Base-by-base conservation (phyloP, 306 rosid species). In the Trifolium fragiferum region DNA sequence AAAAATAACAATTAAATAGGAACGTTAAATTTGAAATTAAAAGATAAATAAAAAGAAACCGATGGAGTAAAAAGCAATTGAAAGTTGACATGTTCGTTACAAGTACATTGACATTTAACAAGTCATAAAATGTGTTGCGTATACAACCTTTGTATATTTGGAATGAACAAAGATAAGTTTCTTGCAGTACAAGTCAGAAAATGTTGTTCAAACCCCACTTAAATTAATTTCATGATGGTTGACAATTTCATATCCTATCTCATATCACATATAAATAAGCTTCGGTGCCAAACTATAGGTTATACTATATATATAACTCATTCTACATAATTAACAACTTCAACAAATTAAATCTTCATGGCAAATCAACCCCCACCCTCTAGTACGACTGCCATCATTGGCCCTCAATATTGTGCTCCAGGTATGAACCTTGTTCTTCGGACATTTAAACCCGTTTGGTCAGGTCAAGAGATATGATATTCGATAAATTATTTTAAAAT, bases 211-310 rank as follows among this genome's bases (percentile, higher is more conserved):
- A 49, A 49, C 62, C 50, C 62, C 8, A 66, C 59, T 8, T n/a
- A n/a, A n/a, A n/a, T n/a, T n/a, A n/a, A n/a, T 21, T 60, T 12
- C 21, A 59, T 43, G 37, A 18, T 33, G 49, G 47, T 73, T 61
- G 61, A 61, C 64, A 47, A 74, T 49, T 32, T 61, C 78, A 16
- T 6, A 74, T 15, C 2, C 10, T 50, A 35, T 32, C 53, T 15
- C 16, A 47, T 47, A n/a, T n/a, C 19, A 30, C 12, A 62, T 62
- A 66, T 37, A 51, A 21, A 3, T 35, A 32, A 74, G 18, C 64
- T 75, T 21, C 15, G 3, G 33, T 20, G 18, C 10, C 27, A 23
- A 72, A 72, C 21, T 20, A 33, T n/a, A 63, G n/a, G 10, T n/a
- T 7, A 25, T 3, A 27, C 6, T 33, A 6, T 6, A 6, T 33